These are phyloP conservation scores for Penicillium sp. DNA, from an alignment of 2,329 filamentous ascomycete species.

Conservation along the genomic window DNA sequence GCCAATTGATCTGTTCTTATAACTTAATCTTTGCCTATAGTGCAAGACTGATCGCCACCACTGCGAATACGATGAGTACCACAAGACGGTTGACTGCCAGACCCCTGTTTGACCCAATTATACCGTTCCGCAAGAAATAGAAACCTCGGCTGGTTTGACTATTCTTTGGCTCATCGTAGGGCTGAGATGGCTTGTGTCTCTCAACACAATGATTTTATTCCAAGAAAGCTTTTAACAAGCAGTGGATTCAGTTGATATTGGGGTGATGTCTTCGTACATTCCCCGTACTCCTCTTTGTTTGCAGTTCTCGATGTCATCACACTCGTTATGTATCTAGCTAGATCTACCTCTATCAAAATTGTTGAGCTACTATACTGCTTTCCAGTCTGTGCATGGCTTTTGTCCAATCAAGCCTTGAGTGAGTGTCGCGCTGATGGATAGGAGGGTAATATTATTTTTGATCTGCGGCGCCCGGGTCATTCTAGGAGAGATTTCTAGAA, in stretches of 20 bases:
- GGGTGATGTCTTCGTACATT: not conserved
- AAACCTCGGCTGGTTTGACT: not conserved
- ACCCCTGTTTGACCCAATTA: not conserved
- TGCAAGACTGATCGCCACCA: conserved; percentile 3
- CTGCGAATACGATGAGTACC: not conserved
- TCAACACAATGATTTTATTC: not conserved
- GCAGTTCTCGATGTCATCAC: not conserved
- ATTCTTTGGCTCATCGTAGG: not conserved
- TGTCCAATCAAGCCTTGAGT: too few relatives aligned
- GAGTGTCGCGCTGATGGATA: too few relatives aligned
- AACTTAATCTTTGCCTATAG: not conserved
- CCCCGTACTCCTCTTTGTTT: not conserved
- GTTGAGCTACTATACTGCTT: too few relatives aligned
- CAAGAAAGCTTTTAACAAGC: not conserved
- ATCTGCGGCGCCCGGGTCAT: too few relatives aligned
- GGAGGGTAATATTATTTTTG: too few relatives aligned
- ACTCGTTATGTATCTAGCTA: not conserved
- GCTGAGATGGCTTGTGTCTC: not conserved
- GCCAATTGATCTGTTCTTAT: not conserved
- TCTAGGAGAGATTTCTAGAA: too few relatives aligned
- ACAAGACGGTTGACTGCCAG: not conserved
- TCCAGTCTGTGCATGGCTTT: too few relatives aligned
- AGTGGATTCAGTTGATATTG: not conserved
- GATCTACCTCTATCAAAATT: not conserved
- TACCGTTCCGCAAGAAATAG: not conserved